A percentile compares a stretch with the other conserved stretches of the same genome.
These are phyloP conservation scores for Artemisia argyi DNA, from an alignment of 129 eudicot species.

Conservation along the genomic window DNA sequence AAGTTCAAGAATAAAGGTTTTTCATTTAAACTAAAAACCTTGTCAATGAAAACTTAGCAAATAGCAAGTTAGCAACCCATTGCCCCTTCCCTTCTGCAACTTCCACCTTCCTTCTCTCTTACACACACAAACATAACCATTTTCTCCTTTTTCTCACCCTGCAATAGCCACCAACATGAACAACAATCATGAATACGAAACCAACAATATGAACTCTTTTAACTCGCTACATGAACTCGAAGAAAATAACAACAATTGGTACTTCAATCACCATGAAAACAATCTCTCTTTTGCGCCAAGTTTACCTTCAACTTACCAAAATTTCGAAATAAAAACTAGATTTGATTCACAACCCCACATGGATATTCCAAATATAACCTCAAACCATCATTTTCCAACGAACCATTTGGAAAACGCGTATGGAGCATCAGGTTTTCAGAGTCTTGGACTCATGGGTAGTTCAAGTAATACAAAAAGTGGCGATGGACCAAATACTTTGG, in stretches of 20 bases:
- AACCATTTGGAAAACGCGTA: conserved; percentile 39
- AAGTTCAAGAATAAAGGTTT: too few relatives aligned
- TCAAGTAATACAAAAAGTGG: conserved; percentile 18
- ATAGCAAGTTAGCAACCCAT: conserved; percentile 5
- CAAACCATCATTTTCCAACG: conserved; percentile 36
- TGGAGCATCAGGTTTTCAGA: conserved; percentile 39
- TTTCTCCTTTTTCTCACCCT: background rate
- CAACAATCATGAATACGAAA: conserved; percentile 17
- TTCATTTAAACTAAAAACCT: too few relatives aligned
- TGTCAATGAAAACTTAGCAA: too few relatives aligned
- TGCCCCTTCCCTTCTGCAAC: conserved; percentile 8
- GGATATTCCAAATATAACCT: conserved; percentile 34
- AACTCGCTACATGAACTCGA: conserved; percentile 56
- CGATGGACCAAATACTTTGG: conserved; percentile 33
- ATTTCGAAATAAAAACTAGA: conserved; percentile 39
- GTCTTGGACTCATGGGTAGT: conserved; percentile 63
- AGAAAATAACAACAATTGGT: conserved; percentile 31
- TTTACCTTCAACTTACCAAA: conserved; percentile 34
- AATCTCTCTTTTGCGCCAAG: conserved; percentile 6
- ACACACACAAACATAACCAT: too few relatives aligned
- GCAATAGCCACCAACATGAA: conserved; percentile 18
- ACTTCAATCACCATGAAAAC: conserved; percentile 21
- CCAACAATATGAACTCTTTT: conserved; percentile 38
- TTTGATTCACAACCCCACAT: conserved; percentile 46
- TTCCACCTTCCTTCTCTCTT: too few relatives aligned